Conservation (phyloP, 768 basidiomycete species). For the Psilocybe cubensis region DNA sequence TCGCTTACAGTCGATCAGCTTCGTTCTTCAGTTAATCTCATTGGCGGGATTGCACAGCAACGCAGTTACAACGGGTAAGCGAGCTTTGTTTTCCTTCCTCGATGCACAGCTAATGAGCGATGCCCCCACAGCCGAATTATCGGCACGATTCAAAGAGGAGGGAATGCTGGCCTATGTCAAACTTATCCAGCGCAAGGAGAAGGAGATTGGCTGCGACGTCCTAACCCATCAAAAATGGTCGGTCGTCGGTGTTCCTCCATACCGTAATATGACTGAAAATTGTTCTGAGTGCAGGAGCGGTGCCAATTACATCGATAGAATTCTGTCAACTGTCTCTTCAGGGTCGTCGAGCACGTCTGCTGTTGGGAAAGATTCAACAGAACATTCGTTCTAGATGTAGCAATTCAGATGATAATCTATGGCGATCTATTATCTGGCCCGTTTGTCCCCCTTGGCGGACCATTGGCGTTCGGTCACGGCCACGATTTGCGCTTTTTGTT, state of each 20-base stretch:
- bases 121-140: slow-evolving; percentile 65
- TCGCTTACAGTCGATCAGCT: slow-evolving; percentile 45
- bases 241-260: slow-evolving; percentile 15
- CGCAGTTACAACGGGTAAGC: slow-evolving; percentile 75
- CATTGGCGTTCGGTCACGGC: slow-evolving; percentile 4
- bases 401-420: slow-evolving; percentile 2
- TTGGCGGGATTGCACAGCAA: slow-evolving; percentile 89
- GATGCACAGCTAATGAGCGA: background rate
- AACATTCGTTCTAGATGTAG: slow-evolving; percentile 68
- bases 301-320: slow-evolving; percentile 88
- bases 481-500: background rate
- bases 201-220: slow-evolving; percentile 87
- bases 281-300: slow-evolving; percentile 64
- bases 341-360: slow-evolving; percentile 89
- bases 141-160: slow-evolving; percentile 78
- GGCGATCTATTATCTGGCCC: no score
- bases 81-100: no score
- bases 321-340: slow-evolving; percentile 81
- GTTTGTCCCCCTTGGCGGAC: background rate
- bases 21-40: slow-evolving; percentile 88
- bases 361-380: slow-evolving; percentile 86
- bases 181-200: slow-evolving; percentile 86
- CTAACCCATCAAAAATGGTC: slow-evolving; percentile 95
- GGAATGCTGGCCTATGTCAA: slow-evolving; percentile 95
- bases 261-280: slow-evolving; percentile 1